phyloP scores from a whole-genome alignment of 306 rosid genomes.

The Ammopiptanthus mongolicus region DNA sequence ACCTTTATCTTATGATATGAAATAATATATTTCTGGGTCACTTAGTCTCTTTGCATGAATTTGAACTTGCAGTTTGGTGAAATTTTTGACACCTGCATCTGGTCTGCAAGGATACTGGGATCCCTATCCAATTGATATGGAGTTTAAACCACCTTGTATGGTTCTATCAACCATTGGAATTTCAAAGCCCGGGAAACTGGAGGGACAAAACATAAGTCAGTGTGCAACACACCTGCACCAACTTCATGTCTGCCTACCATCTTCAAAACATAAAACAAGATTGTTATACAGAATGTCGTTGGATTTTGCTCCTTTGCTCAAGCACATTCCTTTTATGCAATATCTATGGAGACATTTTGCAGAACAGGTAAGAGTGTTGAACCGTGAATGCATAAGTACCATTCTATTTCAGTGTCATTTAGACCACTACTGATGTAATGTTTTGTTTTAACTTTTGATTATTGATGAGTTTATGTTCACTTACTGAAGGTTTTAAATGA shows the following conservation, averaged over 20 bases:
- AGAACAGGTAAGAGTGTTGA: constrained; percentile 53
- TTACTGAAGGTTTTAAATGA: constrained; percentile 68
- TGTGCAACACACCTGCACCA: constrained; percentile 88
- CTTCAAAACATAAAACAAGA: constrained; percentile 76
- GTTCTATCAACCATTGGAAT: constrained; percentile 92
- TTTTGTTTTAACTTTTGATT: background rate
- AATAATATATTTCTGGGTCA: background rate
- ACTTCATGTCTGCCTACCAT: constrained; percentile 90
- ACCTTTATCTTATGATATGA: background rate
- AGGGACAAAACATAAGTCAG: constrained; percentile 68
- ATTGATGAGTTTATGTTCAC: background rate
- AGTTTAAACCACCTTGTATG: constrained; percentile 94
- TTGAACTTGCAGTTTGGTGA: constrained; percentile 73
- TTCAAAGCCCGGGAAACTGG: constrained; percentile 87
- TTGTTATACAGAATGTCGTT: constrained; percentile 87
- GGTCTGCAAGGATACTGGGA: constrained; percentile 97
- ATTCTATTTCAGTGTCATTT: background rate
- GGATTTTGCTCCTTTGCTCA: constrained; percentile 82
- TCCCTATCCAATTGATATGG: constrained; percentile 97
- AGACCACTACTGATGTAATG: background rate
- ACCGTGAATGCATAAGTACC: background rate
- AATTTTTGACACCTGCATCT: constrained; percentile 82
- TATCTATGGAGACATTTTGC: constrained; percentile 84
- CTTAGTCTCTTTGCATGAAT: constrained; percentile 20
- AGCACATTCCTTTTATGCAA: constrained; percentile 76